Evolutionary conservation across 2,329 filamentous ascomycete species (phyloP).

Genomic region (Pseudonectria foliicola): DNA sequence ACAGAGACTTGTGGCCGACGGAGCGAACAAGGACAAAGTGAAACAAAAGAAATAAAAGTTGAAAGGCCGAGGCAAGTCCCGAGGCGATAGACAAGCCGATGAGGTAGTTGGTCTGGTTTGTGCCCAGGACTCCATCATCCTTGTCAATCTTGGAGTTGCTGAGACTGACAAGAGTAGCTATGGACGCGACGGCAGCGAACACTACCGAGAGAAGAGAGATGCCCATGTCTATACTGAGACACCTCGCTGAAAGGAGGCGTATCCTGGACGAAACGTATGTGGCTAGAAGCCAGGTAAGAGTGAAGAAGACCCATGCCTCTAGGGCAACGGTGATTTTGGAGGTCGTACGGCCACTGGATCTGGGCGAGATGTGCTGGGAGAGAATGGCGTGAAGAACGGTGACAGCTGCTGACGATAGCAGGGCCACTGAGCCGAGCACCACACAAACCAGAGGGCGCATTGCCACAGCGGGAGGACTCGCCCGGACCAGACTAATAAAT

Average conservation of each 20-base stretch:
- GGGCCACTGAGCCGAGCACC: slow-evolving; percentile 13
- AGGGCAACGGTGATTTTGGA: slow-evolving; percentile 22
- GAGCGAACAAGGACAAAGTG: slow-evolving; percentile 35
- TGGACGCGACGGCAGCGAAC: slow-evolving; percentile 38
- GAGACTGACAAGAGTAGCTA: slow-evolving; percentile 35
- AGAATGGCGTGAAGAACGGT: slow-evolving; percentile 16
- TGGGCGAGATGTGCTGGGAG: slow-evolving; percentile 11
- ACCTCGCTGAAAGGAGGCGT: slow-evolving; percentile 17
- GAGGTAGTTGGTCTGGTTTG: slow-evolving; percentile 28
- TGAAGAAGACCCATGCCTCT: slow-evolving; percentile 20
- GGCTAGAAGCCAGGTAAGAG: slow-evolving; percentile 27
- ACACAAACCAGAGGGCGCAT: slow-evolving; percentile 16
- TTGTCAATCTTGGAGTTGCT: slow-evolving; percentile 15
- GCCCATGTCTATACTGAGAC: slow-evolving; percentile 20
- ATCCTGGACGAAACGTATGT: slow-evolving; percentile 18
- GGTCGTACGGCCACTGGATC: slow-evolving; percentile 16
- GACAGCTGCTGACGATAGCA: slow-evolving; percentile 15
- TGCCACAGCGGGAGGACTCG: background rate
- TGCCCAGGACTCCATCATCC: slow-evolving; percentile 6
- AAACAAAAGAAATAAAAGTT: slow-evolving; percentile 41
- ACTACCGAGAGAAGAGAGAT: slow-evolving; percentile 33
- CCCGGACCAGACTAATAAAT: too few species aligned
- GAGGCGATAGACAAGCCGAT: slow-evolving; percentile 39
- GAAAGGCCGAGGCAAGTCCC: slow-evolving; percentile 37
- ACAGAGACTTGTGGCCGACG: slow-evolving; percentile 11